phyloP scores from a whole-genome alignment of 1,139 yeast species.

The Blastobotrys capitulatus region DNA sequence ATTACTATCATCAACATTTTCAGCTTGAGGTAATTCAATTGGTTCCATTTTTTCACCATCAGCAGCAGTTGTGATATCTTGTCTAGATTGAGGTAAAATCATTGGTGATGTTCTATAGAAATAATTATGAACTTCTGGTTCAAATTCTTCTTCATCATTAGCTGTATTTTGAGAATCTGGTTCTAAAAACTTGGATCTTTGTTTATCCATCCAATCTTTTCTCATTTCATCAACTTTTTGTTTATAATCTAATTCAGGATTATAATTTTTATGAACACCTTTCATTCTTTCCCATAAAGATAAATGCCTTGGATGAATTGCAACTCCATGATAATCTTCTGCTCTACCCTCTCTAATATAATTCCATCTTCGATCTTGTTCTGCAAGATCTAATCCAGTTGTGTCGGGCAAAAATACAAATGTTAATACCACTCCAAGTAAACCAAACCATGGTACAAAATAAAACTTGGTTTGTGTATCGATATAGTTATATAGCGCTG shows the following conservation, averaged over 20 bases:
- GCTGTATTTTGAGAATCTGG: conserved; percentile 18
- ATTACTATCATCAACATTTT: not conserved
- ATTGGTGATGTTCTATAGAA: conserved; percentile 34
- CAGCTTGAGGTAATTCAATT: conserved; percentile 18
- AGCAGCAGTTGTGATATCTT: conserved; percentile 9
- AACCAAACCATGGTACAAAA: conserved; percentile 38
- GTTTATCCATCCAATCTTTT: conserved; percentile 34
- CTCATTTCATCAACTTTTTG: conserved; percentile 36
- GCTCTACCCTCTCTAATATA: conserved; percentile 32
- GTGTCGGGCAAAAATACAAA: conserved; percentile 34
- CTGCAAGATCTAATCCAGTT: conserved; percentile 35
- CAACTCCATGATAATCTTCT: conserved; percentile 37
- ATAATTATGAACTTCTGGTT: conserved; percentile 31
- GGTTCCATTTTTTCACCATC: conserved; percentile 21
- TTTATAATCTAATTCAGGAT: conserved; percentile 36
- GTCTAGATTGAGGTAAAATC: conserved; percentile 23
- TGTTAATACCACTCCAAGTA: conserved; percentile 34
- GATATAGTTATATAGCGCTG: conserved; percentile 47
- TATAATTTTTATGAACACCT: conserved; percentile 34
- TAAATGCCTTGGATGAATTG: conserved; percentile 34
- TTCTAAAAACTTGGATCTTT: conserved; percentile 28
- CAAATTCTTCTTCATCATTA: conserved; percentile 16
- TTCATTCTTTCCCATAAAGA: conserved; percentile 34
- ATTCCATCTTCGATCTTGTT: conserved; percentile 37
- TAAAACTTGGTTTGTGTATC: conserved; percentile 32